These are phyloP conservation scores for Patellaria atrata DNA, from an alignment of 495 filamentous ascomycete species.

Conservation along the genomic window DNA sequence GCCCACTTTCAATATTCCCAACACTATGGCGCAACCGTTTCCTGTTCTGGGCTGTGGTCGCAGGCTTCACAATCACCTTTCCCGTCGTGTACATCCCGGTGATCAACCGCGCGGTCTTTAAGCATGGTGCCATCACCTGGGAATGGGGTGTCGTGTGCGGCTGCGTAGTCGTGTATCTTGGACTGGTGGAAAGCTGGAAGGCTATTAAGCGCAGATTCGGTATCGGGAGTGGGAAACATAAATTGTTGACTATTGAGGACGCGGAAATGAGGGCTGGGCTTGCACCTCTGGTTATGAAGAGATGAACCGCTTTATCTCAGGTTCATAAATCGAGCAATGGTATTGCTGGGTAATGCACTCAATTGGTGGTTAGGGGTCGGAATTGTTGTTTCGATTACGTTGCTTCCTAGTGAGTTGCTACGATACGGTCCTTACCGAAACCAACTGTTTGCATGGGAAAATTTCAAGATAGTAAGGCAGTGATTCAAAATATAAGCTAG, in stretches of 20 bases:
- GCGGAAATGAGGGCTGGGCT: slow-evolving; percentile 17
- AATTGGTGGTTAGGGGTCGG: too few relatives aligned
- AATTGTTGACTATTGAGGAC: slow-evolving; percentile 8
- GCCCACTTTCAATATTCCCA: slow-evolving; percentile 11
- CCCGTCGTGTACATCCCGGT: slow-evolving; percentile 24
- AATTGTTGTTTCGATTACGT: too few relatives aligned
- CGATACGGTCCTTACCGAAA: too few relatives aligned
- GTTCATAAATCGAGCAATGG: too few relatives aligned
- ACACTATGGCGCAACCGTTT: slow-evolving; percentile 23
- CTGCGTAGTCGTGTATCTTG: slow-evolving; percentile 17
- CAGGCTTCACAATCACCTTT: slow-evolving; percentile 20
- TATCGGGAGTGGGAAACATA: slow-evolving; percentile 15
- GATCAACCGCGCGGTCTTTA: slow-evolving; percentile 23
- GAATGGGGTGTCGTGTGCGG: slow-evolving; percentile 23
- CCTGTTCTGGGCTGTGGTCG: slow-evolving; percentile 23
- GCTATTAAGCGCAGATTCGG: slow-evolving; percentile 19
- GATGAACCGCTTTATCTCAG: too few relatives aligned
- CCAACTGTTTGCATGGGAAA: too few relatives aligned
- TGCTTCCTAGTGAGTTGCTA: too few relatives aligned
- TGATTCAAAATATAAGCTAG: too few relatives aligned
- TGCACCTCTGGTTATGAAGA: neutral
- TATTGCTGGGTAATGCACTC: too few relatives aligned
- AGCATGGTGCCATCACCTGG: slow-evolving; percentile 19
- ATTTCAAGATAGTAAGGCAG: too few relatives aligned
- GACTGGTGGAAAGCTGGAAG: slow-evolving; percentile 24